Conservation (phyloP, 352 stramenopile genomes). For the Globisporangium irregulare region DNA sequence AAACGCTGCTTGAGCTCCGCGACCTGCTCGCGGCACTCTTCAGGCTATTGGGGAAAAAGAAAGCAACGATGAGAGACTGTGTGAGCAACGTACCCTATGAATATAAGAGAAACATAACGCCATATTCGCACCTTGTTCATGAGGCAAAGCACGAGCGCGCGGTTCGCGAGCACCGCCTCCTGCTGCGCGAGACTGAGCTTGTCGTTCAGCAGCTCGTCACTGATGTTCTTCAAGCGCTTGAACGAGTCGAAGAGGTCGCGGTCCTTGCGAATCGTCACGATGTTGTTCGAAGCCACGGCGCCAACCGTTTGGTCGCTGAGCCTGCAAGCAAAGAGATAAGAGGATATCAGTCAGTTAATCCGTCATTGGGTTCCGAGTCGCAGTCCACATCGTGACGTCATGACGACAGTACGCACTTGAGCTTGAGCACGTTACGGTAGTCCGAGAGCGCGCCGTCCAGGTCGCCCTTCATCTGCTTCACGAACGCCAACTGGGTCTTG, state of each 20-base stretch:
- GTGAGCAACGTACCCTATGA: background rate
- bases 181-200: conserved; percentile 64
- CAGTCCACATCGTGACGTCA: background rate
- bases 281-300: conserved; percentile 77
- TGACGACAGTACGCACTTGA: conserved; percentile 46
- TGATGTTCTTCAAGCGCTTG: conserved; percentile 75
- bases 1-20: conserved; percentile 56
- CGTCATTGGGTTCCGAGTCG: too few species aligned
- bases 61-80: background rate
- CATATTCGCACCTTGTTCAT: conserved; percentile 58
- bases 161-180: conserved; percentile 73
- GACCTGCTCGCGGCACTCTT: conserved; percentile 62
- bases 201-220: conserved; percentile 44
- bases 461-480: conserved; percentile 77
- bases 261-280: conserved; percentile 76
- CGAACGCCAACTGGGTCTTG: conserved; percentile 68
- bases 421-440: conserved; percentile 78
- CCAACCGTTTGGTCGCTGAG: conserved; percentile 59
- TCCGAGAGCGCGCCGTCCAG: conserved; percentile 63
- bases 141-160: conserved; percentile 63
- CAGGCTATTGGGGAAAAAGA: conserved; percentile 25
- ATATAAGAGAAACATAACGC: background rate
- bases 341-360: background rate
- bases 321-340: conserved; percentile 21
- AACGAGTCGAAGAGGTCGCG: conserved; percentile 81